Percentiles rank a stretch among this genome's conserved stretches.
These are phyloP conservation scores for Helminthosporium solani DNA, from an alignment of 2,329 filamentous ascomycete genomes.

Conservation along the genomic window DNA sequence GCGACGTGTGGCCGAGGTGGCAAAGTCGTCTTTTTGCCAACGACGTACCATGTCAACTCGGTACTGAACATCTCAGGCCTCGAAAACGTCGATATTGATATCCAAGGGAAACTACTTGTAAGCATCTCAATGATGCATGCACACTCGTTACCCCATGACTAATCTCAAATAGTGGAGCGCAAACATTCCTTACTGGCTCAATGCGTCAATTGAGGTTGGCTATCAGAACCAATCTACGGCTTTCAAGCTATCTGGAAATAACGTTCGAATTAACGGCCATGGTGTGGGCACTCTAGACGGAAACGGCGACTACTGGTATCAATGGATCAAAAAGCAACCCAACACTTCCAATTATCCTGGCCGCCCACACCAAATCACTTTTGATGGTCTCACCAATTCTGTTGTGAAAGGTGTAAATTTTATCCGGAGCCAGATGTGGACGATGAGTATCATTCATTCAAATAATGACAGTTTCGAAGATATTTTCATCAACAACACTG, in stretches of 20 bases:
- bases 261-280: slow-evolving; percentile 52
- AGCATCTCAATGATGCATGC: not conserved
- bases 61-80: slow-evolving; percentile 25
- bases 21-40: slow-evolving; percentile 22
- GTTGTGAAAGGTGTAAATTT: slow-evolving; percentile 53
- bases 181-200: slow-evolving; percentile 33
- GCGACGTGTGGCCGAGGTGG: slow-evolving; percentile 21
- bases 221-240: slow-evolving; percentile 35
- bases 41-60: slow-evolving; percentile 26
- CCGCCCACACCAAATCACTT: slow-evolving; percentile 55
- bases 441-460: slow-evolving; percentile 55
- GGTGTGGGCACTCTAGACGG: slow-evolving; percentile 58
- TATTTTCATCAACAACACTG: slow-evolving; percentile 55
- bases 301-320: slow-evolving; percentile 63
- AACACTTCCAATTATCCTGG: slow-evolving; percentile 32
- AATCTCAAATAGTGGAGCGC: slow-evolving; percentile 19
- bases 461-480: slow-evolving; percentile 50
- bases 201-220: slow-evolving; percentile 32
- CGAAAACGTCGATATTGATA: slow-evolving; percentile 27
- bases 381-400: slow-evolving; percentile 52
- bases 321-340: slow-evolving; percentile 43
- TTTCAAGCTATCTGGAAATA: slow-evolving; percentile 49
- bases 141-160: not conserved
- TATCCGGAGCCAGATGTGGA: slow-evolving; percentile 62
- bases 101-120: slow-evolving; percentile 25